These are phyloP conservation scores for Magnolia officinalis DNA, from an alignment of 164 flowering plant species.

Conservation along the genomic window DNA sequence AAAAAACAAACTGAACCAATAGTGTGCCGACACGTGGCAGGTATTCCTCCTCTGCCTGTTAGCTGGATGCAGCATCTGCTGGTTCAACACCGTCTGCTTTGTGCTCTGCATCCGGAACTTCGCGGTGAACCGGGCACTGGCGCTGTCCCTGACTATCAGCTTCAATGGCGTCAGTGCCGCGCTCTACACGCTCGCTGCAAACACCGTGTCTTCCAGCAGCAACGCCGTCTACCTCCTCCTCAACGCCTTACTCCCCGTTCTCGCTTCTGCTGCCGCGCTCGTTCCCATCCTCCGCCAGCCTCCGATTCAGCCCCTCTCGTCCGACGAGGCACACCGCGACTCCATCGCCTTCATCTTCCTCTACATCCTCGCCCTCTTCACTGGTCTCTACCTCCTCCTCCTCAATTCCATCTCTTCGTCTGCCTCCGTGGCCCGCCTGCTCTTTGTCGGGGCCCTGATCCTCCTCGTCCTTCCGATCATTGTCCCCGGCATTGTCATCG, in stretches of 20 bases:
- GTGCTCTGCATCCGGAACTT: conserved; percentile 78
- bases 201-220: conserved; percentile 46
- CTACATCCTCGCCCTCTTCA: conserved; percentile 56
- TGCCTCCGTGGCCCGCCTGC: conserved; percentile 29
- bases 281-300: conserved; percentile 74
- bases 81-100: conserved; percentile 96
- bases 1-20: too few species aligned
- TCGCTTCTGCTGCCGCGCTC: conserved; percentile 46
- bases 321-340: conserved; percentile 48
- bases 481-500: conserved; percentile 68
- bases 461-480: conserved; percentile 59
- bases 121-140: conserved; percentile 57
- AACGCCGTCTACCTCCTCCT: conserved; percentile 58
- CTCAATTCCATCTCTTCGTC: conserved; percentile 30
- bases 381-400: conserved; percentile 78
- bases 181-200: conserved; percentile 64
- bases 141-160: conserved; percentile 74
- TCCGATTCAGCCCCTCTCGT: conserved; percentile 36
- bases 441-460: conserved; percentile 62
- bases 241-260: conserved; percentile 65
- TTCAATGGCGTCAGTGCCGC: conserved; percentile 95
- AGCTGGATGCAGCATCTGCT: conserved; percentile 88
- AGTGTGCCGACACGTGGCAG: conserved; percentile 28
- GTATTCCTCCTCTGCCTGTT: conserved; percentile 69
- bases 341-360: conserved; percentile 63